phyloP scores from a whole-genome alignment of 2,329 filamentous ascomycete species.

The Dactylella cylindrospora region DNA sequence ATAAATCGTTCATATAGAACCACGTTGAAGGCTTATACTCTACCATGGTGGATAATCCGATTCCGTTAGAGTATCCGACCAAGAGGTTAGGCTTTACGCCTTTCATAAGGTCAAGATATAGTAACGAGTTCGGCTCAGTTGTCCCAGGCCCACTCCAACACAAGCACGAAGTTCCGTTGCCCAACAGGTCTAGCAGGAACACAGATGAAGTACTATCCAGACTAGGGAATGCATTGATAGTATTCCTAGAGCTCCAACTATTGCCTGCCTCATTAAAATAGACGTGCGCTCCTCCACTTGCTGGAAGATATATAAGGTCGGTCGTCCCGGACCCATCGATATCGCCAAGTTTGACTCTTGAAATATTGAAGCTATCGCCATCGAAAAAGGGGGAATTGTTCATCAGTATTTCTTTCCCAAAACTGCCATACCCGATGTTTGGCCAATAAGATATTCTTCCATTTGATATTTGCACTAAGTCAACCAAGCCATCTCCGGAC shows the following conservation, averaged over 20 bases:
- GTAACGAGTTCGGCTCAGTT: neutral
- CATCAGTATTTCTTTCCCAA: conserved; percentile 50
- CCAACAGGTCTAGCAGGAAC: conserved; percentile 17
- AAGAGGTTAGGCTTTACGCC: conserved; percentile 27
- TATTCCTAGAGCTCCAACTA: conserved; percentile 3
- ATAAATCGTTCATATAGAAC: conserved; percentile 28
- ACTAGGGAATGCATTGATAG: conserved; percentile 3
- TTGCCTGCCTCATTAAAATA: conserved; percentile 31
- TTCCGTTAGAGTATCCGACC: conserved; percentile 1
- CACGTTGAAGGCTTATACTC: conserved; percentile 33
- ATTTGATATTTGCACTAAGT: conserved; percentile 49
- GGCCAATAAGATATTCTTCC: conserved; percentile 51
- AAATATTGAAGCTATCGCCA: neutral
- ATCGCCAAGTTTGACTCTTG: conserved; percentile 12
- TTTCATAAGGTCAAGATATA: conserved; percentile 35
- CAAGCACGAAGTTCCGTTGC: conserved; percentile 29
- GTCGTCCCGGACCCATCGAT: conserved; percentile 30
- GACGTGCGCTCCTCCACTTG: neutral
- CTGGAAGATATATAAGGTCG: conserved; percentile 18
- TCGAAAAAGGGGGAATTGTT: conserved; percentile 49
- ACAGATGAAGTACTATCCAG: conserved; percentile 8
- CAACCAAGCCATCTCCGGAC: conserved; percentile 48
- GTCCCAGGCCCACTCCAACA: conserved; percentile 5
- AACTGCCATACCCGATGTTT: conserved; percentile 51
- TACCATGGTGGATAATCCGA: conserved; percentile 11